Base-by-base conservation (phyloP, 1,284 basidiomycete genomes). In the Ganoderma boninense region DNA sequence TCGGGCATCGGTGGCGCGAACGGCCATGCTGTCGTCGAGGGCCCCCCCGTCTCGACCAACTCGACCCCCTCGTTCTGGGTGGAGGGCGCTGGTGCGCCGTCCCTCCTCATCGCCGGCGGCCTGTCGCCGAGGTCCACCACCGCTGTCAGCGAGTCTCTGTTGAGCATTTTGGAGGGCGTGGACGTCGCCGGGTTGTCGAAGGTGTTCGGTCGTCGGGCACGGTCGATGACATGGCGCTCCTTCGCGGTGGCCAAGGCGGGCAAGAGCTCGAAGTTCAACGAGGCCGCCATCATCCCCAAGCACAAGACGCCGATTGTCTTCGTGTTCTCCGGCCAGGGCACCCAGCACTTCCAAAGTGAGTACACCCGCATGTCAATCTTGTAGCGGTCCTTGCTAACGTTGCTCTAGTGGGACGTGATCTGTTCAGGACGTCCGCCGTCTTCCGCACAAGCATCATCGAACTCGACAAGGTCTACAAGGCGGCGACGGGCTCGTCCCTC, bases 1-100 rank as follows among this genome's bases (percentile, higher is more conserved):
- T 84, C 81, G 16, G 85, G 85, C 1, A 85, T 87, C 62, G 84
- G 85, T 11, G 85, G 85, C 7, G 77, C 80, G 4, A 84, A 83
- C 65, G 84, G 81, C 6, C 83, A 85, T 67, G 77, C 76, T 44
- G 78, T 86, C 13, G 52, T 86, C 4, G 79, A 85, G 74, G 74
- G 76, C 40, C 77, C 80, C 2, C 81, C 82, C 0, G 14, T 20
- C 2, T 20, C 54, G 26, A 11, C 14, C 29, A 1, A 1, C 14
- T 14, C 23, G 26, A 14, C n/a, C n/a, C n/a, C n/a, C n/a, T n/a
- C n/a, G n/a, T n/a, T n/a, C n/a, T n/a, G n/a, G n/a, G n/a, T n/a
- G 10, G 54, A 23, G 14, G 42, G 20, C 6, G 40, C 52, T 2
- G 20, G 20, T 0, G 56, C 64, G 4, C 79, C 80, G 1, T 54